phyloP scores from a whole-genome alignment of 768 basidiomycete genomes.

The Kwoniella shandongensis region DNA sequence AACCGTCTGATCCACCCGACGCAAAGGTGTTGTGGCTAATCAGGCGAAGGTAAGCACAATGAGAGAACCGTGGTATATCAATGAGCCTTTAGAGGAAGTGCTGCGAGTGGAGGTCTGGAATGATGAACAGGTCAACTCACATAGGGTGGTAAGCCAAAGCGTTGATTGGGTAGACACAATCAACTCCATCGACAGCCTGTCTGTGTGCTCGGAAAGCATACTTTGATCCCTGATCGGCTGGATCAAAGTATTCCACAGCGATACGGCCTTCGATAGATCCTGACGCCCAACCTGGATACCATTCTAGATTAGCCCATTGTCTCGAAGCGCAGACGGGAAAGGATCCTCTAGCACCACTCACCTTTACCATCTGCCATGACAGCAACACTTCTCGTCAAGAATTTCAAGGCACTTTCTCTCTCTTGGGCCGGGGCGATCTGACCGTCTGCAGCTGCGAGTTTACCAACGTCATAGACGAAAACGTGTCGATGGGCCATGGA shows the following conservation, averaged over 20 bases:
- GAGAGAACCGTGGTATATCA: too few relatives aligned
- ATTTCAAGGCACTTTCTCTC: constrained; percentile 90
- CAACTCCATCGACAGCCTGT: constrained; percentile 81
- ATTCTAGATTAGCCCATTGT: background rate
- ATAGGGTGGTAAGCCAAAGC: constrained; percentile 89
- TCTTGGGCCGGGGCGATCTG: constrained; percentile 66
- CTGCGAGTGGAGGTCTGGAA: too few relatives aligned
- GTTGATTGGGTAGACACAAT: constrained; percentile 96
- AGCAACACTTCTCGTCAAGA: constrained; percentile 85
- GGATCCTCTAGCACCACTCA: too few relatives aligned
- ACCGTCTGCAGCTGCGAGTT: constrained; percentile 58
- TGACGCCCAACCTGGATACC: constrained; percentile 76
- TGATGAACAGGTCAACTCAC: too few relatives aligned
- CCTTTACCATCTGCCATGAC: constrained; percentile 93
- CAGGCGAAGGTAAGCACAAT: too few relatives aligned
- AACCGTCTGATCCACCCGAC: constrained; percentile 89
- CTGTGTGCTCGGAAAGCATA: constrained; percentile 98
- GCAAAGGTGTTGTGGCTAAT: constrained; percentile 87
- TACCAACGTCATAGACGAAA: constrained; percentile 81
- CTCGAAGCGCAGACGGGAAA: too few relatives aligned
- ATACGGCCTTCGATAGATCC: constrained; percentile 94
- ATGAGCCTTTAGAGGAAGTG: too few relatives aligned
- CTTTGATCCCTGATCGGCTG: constrained; percentile 76
- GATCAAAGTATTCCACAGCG: constrained; percentile 94
- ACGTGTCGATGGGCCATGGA: constrained; percentile 90